A percentile compares a stretch with the other conserved stretches of the same genome.
Evolutionary conservation across 805 yeast species (phyloP).

Genomic region (Myxozyma kluyveri): DNA sequence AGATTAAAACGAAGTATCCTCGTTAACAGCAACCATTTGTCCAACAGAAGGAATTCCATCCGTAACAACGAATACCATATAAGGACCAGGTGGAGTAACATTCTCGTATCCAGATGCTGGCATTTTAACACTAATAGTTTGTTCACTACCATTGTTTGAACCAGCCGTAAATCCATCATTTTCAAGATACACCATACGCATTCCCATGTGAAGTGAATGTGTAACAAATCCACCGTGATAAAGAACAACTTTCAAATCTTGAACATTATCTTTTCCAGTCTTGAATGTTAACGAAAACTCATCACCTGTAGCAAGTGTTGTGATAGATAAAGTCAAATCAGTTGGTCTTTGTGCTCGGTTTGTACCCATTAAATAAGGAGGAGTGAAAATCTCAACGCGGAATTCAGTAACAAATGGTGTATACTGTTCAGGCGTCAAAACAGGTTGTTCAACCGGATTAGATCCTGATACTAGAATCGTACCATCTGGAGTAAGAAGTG

Average conservation of each 20-base stretch:
- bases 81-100: slow-evolving; percentile 26
- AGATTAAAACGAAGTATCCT: slow-evolving; percentile 7
- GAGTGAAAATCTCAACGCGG: slow-evolving; percentile 27
- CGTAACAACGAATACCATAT: slow-evolving; percentile 22
- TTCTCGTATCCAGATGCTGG: slow-evolving; percentile 13
- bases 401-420: slow-evolving; percentile 27
- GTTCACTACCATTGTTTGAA: slow-evolving; percentile 1
- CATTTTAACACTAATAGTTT: slow-evolving; percentile 17
- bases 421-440: slow-evolving; percentile 16
- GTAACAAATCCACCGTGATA: slow-evolving; percentile 26
- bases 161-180: slow-evolving; percentile 6
- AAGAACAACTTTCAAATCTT: slow-evolving; percentile 13
- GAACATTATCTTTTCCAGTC: slow-evolving; percentile 2
- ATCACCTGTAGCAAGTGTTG: slow-evolving; percentile 13
- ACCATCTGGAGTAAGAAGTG: slow-evolving; percentile 21
- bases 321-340: slow-evolving; percentile 6
- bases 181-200: slow-evolving; percentile 24
- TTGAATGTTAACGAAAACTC: slow-evolving; percentile 8
- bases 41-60: slow-evolving; percentile 26
- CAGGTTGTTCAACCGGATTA: slow-evolving; percentile 26
- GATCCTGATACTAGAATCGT: slow-evolving; percentile 27
- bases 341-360: slow-evolving; percentile 17
- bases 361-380: slow-evolving; percentile 25
- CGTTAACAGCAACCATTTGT: slow-evolving; percentile 19
- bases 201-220: slow-evolving; percentile 27